A percentile compares a stretch with the other conserved stretches of the same genome.
Evolutionary conservation across 2,329 filamentous ascomycete genomes (phyloP).

Genomic region (Xylaria sp.): DNA sequence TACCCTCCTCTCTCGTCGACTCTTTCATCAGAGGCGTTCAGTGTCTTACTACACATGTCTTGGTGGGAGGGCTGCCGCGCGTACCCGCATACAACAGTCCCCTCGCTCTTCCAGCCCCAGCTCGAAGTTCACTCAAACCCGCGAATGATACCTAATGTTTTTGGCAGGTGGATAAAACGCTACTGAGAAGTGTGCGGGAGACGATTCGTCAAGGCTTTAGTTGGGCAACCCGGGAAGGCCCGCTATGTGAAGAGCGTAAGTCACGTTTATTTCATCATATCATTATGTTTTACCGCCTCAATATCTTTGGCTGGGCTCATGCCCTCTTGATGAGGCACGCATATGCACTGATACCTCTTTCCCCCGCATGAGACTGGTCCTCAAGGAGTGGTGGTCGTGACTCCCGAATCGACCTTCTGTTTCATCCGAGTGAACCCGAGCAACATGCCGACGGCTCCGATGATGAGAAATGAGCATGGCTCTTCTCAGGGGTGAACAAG

Average conservation of each 20-base stretch:
- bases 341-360: constrained; percentile 15
- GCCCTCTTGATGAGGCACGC: constrained; percentile 23
- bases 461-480: constrained; percentile 22
- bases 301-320: constrained; percentile 12
- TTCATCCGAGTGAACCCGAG: constrained; percentile 15
- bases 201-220: constrained; percentile 95
- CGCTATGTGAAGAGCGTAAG: constrained; percentile 96
- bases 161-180: constrained; percentile 85
- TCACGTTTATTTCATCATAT: constrained; percentile 48
- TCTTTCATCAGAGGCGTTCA: constrained; percentile 31
- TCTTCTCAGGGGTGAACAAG: constrained; percentile 26
- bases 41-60: constrained; percentile 45
- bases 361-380: not conserved
- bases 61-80: constrained; percentile 40
- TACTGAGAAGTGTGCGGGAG: constrained; percentile 87
- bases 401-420: constrained; percentile 4
- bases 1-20: constrained; percentile 29
- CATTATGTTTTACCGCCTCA: constrained; percentile 26
- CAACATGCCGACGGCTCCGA: constrained; percentile 22
- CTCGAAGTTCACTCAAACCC: constrained; percentile 37
- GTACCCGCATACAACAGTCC: constrained; percentile 41
- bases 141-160: constrained; percentile 48
- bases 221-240: constrained; percentile 95
- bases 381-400: constrained; percentile 1
- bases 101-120: constrained; percentile 43